Percentiles rank a stretch among this genome's conserved stretches.
Conservation (phyloP, 495 filamentous ascomycete genomes). For the Tricharina praecox region DNA sequence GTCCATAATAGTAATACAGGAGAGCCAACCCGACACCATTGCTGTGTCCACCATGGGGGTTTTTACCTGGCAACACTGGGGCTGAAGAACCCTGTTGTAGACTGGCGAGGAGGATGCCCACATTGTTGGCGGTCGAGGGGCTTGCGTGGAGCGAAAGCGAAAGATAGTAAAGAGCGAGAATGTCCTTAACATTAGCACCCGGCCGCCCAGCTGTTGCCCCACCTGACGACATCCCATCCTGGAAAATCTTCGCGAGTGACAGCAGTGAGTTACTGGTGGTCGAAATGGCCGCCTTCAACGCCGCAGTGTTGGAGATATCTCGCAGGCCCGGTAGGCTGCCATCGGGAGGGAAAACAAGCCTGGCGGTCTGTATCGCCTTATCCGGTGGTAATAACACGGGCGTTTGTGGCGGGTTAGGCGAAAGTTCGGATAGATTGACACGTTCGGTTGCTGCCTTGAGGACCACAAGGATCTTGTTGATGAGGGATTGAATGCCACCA, state of each 20-base stretch:
- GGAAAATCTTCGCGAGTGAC: slow-evolving; percentile 93
- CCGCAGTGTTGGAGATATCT: slow-evolving; percentile 52
- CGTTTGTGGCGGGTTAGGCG: slow-evolving; percentile 29
- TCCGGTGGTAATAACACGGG: slow-evolving; percentile 71
- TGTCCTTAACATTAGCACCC: slow-evolving; percentile 71
- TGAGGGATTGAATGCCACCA: slow-evolving; percentile 60
- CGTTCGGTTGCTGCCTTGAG: slow-evolving; percentile 35
- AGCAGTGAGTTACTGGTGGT: slow-evolving; percentile 93
- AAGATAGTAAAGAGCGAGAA: slow-evolving; percentile 87
- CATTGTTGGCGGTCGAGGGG: slow-evolving; percentile 96
- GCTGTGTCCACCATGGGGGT: slow-evolving; percentile 60
- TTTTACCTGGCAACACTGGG: slow-evolving; percentile 28
- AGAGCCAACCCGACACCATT: slow-evolving; percentile 79
- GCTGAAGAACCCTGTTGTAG: slow-evolving; percentile 52
- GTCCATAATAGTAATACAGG: slow-evolving; percentile 86
- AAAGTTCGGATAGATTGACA: slow-evolving; percentile 20
- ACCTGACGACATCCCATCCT: slow-evolving; percentile 87
- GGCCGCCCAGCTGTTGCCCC: slow-evolving; percentile 40
- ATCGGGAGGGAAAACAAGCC: slow-evolving; percentile 59
- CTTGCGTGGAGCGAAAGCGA: slow-evolving; percentile 90
- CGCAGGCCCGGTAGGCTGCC: slow-evolving; percentile 70
- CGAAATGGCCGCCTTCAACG: slow-evolving; percentile 66
- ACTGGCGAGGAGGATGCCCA: slow-evolving; percentile 86
- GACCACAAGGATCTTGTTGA: slow-evolving; percentile 61
- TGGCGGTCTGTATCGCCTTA: slow-evolving; percentile 65